Conservation (phyloP, 345 rosid genomes). For the Arabidopsis arenosa region DNA sequence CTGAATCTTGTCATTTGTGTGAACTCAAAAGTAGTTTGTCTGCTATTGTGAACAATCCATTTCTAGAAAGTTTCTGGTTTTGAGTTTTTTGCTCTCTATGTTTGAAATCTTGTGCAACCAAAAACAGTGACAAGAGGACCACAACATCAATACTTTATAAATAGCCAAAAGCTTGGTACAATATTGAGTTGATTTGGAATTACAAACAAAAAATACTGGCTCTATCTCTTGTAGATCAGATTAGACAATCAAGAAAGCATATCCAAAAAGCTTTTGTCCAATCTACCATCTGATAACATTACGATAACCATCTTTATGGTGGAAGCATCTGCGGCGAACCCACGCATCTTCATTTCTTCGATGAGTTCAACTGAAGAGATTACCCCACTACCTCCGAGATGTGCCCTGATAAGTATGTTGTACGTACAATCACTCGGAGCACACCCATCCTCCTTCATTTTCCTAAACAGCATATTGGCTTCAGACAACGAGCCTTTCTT, state of each 20-base stretch:
- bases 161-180: neutral
- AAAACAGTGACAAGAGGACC: neutral
- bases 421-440: constrained; percentile 21
- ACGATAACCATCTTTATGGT: neutral
- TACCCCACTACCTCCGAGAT: neutral
- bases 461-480: neutral
- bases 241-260: neutral
- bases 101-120: neutral
- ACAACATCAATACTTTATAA: neutral
- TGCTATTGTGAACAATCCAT: neutral
- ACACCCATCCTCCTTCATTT: constrained; percentile 22
- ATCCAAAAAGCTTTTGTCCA: constrained; percentile 12
- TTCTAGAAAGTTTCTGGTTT: neutral
- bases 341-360: constrained; percentile 6
- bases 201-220: neutral
- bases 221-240: neutral
- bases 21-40: constrained; percentile 9
- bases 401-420: constrained; percentile 23
- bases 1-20: constrained; percentile 8
- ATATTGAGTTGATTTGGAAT: neutral
- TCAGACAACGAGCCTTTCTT: constrained; percentile 1
- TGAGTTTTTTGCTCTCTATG: neutral
- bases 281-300: constrained; percentile 11
- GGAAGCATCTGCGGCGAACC: constrained; percentile 1
- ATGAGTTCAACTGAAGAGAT: constrained; percentile 3